Evolutionary conservation across 208 protist species (phyloP), one percentile per base, ranked within the genome.

Genomic region (Trypanosoma boissoni): DNA sequence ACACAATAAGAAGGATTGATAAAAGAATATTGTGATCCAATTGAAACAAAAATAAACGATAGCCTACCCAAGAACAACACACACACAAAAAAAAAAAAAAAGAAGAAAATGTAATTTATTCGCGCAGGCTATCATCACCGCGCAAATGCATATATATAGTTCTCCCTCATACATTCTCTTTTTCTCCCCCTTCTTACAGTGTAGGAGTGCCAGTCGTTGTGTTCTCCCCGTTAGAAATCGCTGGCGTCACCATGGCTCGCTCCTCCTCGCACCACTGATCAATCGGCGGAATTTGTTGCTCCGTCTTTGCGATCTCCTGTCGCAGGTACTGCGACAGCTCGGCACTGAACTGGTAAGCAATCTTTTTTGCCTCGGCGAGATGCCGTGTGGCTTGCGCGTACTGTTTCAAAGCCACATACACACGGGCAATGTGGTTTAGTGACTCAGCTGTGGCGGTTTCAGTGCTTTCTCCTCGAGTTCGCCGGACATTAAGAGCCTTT

Each of bases 401-500:
- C 24, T 72, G 50, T 69, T 85, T 85, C 84, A 83, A 58, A 14
- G 72, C 61, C 20, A 86, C 41, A 71, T 92, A 80, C 7, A 91
- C 80, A 34, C 85, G 76, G 2, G 88, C 85, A 28, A 95, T 83
- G 55, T 89, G 70, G 73, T 95, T 95, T 16, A 95, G 72, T 31
- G 80, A 90, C 67, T 95, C 84, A 6, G 88, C 88, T 12, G 86
- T 82, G 18, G 88, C 77, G 23, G 68, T 82, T 52, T 90, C 83
- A 9, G 75, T 81, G 41, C 60, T 85, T 49, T 95, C 88, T 41
- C 88, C 85, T 21, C 84, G 76, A 21, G 80, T 89, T 53, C 88
- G 82, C 12, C 88, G 82, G n/a, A 92, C 70, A 69, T 92, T 91
- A 34, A 95, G 76, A 9, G 85, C 84, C 74, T 90, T 91, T 58